Evolutionary conservation across 129 eudicot genomes (phyloP).

Genomic region (Pulicaria dysenterica): DNA sequence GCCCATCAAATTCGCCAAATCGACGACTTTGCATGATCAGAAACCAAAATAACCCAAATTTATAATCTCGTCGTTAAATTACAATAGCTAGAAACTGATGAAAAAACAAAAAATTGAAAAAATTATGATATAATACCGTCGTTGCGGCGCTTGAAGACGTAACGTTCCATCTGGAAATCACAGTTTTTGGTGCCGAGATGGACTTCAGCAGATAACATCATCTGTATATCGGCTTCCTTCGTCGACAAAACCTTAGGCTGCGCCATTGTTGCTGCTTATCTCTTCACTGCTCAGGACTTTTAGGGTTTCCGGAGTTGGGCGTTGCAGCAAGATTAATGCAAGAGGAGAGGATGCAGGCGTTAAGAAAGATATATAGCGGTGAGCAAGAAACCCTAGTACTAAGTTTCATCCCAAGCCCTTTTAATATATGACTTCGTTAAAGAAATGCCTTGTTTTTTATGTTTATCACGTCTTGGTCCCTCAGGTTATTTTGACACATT

Average conservation of each 20-base stretch:
- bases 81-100: background rate
- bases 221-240: constrained; percentile 69
- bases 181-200: constrained; percentile 84
- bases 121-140: constrained; percentile 31
- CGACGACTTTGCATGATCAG: background rate
- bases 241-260: constrained; percentile 36
- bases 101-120: background rate
- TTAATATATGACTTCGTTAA: background rate
- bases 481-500: too few relatives aligned
- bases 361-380: constrained; percentile 29
- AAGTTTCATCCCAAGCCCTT: constrained; percentile 1
- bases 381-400: constrained; percentile 34
- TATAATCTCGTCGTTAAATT: background rate
- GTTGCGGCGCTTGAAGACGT: constrained; percentile 73
- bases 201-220: constrained; percentile 77
- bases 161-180: constrained; percentile 82
- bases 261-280: constrained; percentile 31
- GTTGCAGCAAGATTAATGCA: constrained; percentile 22
- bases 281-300: background rate
- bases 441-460: background rate
- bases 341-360: background rate
- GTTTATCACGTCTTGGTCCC: constrained; percentile 11
- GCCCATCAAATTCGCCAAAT: constrained; percentile 2
- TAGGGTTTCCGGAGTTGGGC: constrained; percentile 39
- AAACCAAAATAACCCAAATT: background rate